Conservation (phyloP, 83 land plant genomes). For the Thuja plicata region DNA sequence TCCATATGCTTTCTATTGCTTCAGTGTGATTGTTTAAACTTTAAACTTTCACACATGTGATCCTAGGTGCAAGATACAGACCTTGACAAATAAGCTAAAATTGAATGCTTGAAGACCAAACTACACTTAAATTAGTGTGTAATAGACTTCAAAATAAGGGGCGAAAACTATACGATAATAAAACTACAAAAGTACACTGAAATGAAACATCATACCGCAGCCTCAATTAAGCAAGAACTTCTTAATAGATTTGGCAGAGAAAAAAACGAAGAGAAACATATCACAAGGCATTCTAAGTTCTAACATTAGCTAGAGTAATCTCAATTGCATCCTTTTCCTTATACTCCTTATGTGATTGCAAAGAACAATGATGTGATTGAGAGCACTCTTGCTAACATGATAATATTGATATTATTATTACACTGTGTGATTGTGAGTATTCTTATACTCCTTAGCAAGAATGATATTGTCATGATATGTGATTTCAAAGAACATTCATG, state of each 20-base stretch:
- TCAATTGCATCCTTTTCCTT: too few relatives aligned
- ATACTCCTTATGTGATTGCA: too few relatives aligned
- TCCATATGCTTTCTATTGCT: neutral
- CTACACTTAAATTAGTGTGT: neutral
- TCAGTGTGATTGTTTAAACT: neutral
- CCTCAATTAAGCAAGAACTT: neutral
- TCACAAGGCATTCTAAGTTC: too few relatives aligned
- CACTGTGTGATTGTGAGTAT: too few relatives aligned
- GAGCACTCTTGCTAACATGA: neutral
- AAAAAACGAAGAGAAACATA: too few relatives aligned
- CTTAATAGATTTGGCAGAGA: neutral
- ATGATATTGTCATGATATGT: too few relatives aligned
- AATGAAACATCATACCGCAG: neutral
- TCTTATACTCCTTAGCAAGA: too few relatives aligned
- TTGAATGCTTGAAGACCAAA: neutral
- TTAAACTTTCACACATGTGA: neutral
- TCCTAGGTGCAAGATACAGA: neutral
- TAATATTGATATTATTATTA: too few relatives aligned
- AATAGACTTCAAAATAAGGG: neutral
- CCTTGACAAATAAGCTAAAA: neutral
- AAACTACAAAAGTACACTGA: neutral
- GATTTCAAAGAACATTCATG: too few relatives aligned
- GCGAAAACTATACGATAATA: neutral
- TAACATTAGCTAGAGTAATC: too few relatives aligned
- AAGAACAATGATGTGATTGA: neutral